Percentiles rank a stretch among this genome's conserved stretches.
phyloP scores from a whole-genome alignment of 495 filamentous ascomycete genomes.

The Neurospora sp. region DNA sequence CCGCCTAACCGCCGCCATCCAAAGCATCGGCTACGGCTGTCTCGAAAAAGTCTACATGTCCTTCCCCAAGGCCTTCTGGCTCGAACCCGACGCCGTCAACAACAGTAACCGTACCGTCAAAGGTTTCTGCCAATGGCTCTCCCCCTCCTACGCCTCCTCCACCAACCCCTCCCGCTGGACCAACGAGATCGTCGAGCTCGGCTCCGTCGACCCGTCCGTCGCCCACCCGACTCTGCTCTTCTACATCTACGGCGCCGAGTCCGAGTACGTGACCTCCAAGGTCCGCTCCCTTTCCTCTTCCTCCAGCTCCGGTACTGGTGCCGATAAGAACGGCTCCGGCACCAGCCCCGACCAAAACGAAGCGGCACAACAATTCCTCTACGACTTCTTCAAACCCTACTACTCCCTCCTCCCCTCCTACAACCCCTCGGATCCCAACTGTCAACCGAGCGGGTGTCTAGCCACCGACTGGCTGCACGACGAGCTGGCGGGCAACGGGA shows the following conservation, averaged over 20 bases:
- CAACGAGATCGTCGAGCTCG: slow-evolving; percentile 71
- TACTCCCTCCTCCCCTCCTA: slow-evolving; percentile 66
- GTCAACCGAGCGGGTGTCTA: slow-evolving; percentile 51
- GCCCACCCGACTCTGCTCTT: slow-evolving; percentile 85
- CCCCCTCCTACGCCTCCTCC: slow-evolving; percentile 48
- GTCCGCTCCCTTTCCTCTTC: slow-evolving; percentile 25
- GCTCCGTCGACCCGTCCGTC: slow-evolving; percentile 46
- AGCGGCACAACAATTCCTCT: slow-evolving; percentile 34
- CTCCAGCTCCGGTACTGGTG: neutral
- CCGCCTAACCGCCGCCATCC: slow-evolving; percentile 60
- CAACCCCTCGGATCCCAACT: slow-evolving; percentile 37
- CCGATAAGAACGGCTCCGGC: neutral
- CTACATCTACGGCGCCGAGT: slow-evolving; percentile 71
- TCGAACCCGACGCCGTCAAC: slow-evolving; percentile 7
- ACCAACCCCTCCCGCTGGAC: slow-evolving; percentile 61
- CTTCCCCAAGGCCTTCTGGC: slow-evolving; percentile 62
- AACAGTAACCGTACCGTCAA: slow-evolving; percentile 18
- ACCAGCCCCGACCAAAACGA: slow-evolving; percentile 2
- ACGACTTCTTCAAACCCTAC: slow-evolving; percentile 61
- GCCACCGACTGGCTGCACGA: slow-evolving; percentile 78
- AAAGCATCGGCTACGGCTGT: slow-evolving; percentile 70
- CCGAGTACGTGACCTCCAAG: slow-evolving; percentile 31
- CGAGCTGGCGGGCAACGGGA: slow-evolving; percentile 77
- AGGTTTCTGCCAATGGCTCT: slow-evolving; percentile 61
- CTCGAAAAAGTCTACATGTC: slow-evolving; percentile 90